phyloP scores from a whole-genome alignment of 371 early-diverging fungal species.

The Mortierella sp. region DNA sequence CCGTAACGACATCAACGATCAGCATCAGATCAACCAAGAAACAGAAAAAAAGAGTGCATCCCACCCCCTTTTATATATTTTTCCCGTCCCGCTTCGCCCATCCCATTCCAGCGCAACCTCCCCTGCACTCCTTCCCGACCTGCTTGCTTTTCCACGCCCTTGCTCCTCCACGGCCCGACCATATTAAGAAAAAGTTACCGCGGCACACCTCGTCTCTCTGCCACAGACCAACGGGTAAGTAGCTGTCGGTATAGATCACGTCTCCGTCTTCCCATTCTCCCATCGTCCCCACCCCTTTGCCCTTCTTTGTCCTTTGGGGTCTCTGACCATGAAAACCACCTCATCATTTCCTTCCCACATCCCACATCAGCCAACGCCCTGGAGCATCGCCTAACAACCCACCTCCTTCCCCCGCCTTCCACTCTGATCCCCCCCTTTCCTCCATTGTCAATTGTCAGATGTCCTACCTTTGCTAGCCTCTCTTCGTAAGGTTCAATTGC shows the following conservation, averaged over 20 bases:
- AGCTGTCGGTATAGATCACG: too few species aligned
- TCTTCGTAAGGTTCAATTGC: too few species aligned
- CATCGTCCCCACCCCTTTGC: not conserved
- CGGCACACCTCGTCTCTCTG: not conserved
- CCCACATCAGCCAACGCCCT: too few species aligned
- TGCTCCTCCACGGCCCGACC: not conserved
- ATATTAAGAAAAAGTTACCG: slow-evolving; percentile 9
- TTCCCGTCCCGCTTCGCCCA: not conserved
- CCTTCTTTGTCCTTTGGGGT: not conserved
- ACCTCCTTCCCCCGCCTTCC: too few species aligned
- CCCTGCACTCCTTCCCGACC: not conserved
- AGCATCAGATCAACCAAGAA: not conserved
- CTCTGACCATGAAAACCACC: too few species aligned
- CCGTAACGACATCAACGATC: not conserved
- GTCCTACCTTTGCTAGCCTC: too few species aligned
- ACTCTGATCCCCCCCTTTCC: too few species aligned
- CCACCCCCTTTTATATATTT: slow-evolving; percentile 3
- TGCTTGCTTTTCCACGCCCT: not conserved
- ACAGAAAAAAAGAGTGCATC: not conserved
- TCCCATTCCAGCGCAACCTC: not conserved
- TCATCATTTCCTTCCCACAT: too few species aligned
- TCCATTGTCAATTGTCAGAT: too few species aligned
- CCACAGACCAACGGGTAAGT: slow-evolving; percentile 9
- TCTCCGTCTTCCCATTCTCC: too few species aligned
- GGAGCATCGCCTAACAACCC: too few species aligned